Percentiles rank a stretch among this genome's conserved stretches.
These are phyloP conservation scores for Tremellales sp. DNA, from an alignment of 1,284 basidiomycete genomes.

Conservation along the genomic window DNA sequence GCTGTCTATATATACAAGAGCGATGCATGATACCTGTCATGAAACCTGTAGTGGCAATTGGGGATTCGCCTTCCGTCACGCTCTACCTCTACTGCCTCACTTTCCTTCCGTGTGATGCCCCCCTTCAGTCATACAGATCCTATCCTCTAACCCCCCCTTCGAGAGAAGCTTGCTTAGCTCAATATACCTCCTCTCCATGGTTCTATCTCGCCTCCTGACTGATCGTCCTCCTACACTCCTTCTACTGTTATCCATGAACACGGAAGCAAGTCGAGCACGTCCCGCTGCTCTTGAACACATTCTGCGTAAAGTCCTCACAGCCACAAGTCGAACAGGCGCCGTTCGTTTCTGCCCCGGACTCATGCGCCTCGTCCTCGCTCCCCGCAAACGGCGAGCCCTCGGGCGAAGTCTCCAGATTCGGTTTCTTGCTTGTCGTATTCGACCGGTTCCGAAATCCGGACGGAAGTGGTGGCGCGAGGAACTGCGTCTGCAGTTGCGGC, in stretches of 20 bases:
- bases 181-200: neutral
- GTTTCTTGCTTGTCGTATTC: no score
- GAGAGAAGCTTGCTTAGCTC: neutral
- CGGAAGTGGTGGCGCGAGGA: slow-evolving; percentile 2
- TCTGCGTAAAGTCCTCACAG: slow-evolving; percentile 58
- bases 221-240: neutral
- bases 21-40: no score
- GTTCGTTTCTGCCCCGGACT: slow-evolving; percentile 49
- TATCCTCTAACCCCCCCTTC: neutral
- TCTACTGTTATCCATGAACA: slow-evolving; percentile 16
- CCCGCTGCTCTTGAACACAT: slow-evolving; percentile 60
- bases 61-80: no score
- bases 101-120: no score
- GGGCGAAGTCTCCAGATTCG: slow-evolving; percentile 9
- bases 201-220: neutral
- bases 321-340: slow-evolving; percentile 36
- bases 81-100: no score
- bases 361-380: slow-evolving; percentile 28
- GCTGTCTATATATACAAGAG: no score
- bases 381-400: slow-evolving; percentile 39
- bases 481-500: slow-evolving; percentile 3
- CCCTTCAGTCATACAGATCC: no score
- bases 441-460: no score
- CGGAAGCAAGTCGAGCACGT: slow-evolving; percentile 61
- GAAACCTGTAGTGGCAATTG: no score